Percentiles rank a stretch among this genome's conserved stretches.
Evolutionary conservation across 2,329 filamentous ascomycete species (phyloP).

Genomic region (Didymellaceae sp.): DNA sequence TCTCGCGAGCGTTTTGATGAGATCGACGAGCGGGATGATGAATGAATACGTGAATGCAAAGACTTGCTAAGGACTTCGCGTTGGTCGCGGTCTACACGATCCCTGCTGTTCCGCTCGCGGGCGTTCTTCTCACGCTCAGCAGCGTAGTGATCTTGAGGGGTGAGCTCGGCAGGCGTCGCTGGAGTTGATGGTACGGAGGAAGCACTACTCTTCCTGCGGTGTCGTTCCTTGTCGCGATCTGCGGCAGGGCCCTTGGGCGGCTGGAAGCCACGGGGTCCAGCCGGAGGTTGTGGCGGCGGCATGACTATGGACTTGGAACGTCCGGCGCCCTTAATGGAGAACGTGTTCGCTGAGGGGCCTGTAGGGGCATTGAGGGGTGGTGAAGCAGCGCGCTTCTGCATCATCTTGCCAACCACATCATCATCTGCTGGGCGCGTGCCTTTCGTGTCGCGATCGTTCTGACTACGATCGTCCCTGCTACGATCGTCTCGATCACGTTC

Average conservation of each 20-base stretch:
- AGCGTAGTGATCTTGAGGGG: conserved; percentile 65
- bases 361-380: conserved; percentile 46
- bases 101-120: conserved; percentile 38
- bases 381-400: conserved; percentile 38
- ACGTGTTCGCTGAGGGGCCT: conserved; percentile 52
- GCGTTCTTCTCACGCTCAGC: conserved; percentile 66
- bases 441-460: conserved; percentile 18
- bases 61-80: conserved; percentile 19
- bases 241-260: conserved; percentile 48
- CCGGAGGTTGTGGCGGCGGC: conserved; percentile 47
- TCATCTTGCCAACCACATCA: conserved; percentile 35
- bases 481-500: conserved; percentile 49
- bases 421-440: conserved; percentile 13
- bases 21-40: conserved; percentile 26
- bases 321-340: conserved; percentile 51
- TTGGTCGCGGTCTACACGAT: conserved; percentile 32
- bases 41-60: conserved; percentile 28
- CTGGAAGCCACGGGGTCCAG: conserved; percentile 44
- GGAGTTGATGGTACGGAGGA: conserved; percentile 20
- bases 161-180: conserved; percentile 25
- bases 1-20: conserved; percentile 40
- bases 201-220: conserved; percentile 28
- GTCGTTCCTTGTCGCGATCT: conserved; percentile 35
- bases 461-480: conserved; percentile 27
- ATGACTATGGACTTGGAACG: conserved; percentile 31